phyloP scores from a whole-genome alignment of 495 filamentous ascomycete genomes.

The Xylaria palmicola region DNA sequence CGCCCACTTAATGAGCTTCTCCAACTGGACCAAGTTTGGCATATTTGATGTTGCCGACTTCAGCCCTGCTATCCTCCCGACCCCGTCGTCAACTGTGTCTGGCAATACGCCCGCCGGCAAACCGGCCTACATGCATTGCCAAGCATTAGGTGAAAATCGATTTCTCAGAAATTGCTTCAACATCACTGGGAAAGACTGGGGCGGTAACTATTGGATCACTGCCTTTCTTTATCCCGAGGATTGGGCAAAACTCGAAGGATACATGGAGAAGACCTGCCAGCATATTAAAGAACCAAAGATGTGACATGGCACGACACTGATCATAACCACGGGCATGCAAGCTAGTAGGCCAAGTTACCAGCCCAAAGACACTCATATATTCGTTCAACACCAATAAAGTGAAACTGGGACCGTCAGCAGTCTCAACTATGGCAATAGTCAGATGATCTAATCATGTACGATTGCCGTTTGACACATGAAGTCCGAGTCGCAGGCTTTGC shows the following conservation, averaged over 20 bases:
- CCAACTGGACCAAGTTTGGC: slow-evolving; percentile 15
- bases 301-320: not conserved
- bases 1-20: slow-evolving; percentile 1
- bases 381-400: no score
- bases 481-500: not conserved
- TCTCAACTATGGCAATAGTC: no score
- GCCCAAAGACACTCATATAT: no score
- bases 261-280: slow-evolving; percentile 5
- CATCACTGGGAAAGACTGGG: slow-evolving; percentile 8
- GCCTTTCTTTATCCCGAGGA: slow-evolving; percentile 14
- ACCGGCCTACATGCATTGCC: slow-evolving; percentile 6
- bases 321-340: no score
- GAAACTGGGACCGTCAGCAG: no score
- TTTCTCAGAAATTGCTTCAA: slow-evolving; percentile 7
- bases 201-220: slow-evolving; percentile 13
- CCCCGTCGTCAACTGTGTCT: not conserved
- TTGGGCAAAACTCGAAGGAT: slow-evolving; percentile 7
- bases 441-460: not conserved
- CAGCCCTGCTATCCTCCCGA: not conserved
- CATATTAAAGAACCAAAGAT: not conserved
- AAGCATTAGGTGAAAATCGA: slow-evolving; percentile 6
- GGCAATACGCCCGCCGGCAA: not conserved
- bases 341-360: no score
- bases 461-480: not conserved
- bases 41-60: slow-evolving; percentile 7